phyloP scores from a whole-genome alignment of 2,329 filamentous ascomycete genomes.

The Zelopaecilomyces penicillatus region DNA sequence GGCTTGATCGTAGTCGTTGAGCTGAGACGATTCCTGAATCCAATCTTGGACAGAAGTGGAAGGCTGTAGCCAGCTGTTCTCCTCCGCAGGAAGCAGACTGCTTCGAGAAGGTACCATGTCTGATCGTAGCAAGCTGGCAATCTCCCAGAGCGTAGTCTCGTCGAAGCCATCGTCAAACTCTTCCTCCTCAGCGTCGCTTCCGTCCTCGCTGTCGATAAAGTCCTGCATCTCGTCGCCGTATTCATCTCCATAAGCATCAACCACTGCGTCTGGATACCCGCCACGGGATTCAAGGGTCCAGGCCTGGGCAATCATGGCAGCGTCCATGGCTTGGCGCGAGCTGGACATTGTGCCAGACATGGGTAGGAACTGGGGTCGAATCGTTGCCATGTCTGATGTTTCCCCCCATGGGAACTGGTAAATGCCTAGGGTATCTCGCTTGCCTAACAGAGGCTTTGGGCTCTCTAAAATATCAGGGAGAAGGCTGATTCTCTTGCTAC shows the following conservation, averaged over 20 bases:
- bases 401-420: slow-evolving; percentile 62
- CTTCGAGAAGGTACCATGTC: slow-evolving; percentile 43
- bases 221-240: slow-evolving; percentile 22
- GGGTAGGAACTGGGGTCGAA: slow-evolving; percentile 23
- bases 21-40: neutral
- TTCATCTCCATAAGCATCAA: slow-evolving; percentile 35
- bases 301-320: neutral
- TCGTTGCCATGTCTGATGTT: slow-evolving; percentile 46
- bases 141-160: slow-evolving; percentile 55
- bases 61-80: slow-evolving; percentile 7
- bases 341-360: slow-evolving; percentile 43
- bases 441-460: slow-evolving; percentile 49
- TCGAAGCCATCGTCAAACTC: slow-evolving; percentile 47
- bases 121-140: slow-evolving; percentile 49
- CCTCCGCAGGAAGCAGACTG: slow-evolving; percentile 37
- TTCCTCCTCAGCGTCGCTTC: slow-evolving; percentile 24
- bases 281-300: neutral
- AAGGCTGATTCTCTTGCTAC: slow-evolving; percentile 47
- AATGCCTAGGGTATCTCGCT: slow-evolving; percentile 51
- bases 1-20: neutral
- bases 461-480: slow-evolving; percentile 57
- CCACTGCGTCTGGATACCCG: slow-evolving; percentile 43
- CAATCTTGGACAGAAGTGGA: neutral
- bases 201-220: neutral
- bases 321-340: neutral